Evolutionary conservation across 2,329 filamentous ascomycete species (phyloP).

Genomic region (Lasiodiplodia hormozganensis): DNA sequence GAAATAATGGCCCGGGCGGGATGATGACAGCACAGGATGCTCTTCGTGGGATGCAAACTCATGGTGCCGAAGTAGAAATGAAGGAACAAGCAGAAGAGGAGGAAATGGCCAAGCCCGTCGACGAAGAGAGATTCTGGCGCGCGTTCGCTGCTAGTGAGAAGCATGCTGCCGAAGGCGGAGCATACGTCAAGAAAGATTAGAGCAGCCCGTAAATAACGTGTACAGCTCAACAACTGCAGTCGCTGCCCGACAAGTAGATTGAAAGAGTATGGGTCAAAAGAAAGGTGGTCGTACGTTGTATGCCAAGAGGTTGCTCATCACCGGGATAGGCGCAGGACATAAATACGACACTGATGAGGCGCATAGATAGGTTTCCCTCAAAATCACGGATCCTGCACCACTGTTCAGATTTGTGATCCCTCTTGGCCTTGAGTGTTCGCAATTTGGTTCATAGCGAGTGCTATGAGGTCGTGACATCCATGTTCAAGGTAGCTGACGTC

Average conservation of each 20-base stretch:
- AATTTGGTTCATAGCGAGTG: background rate
- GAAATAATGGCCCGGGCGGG: background rate
- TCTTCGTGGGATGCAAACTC: background rate
- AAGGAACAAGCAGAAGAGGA: constrained; percentile 11
- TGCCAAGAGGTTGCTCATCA: background rate
- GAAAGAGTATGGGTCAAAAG: background rate
- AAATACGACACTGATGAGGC: background rate
- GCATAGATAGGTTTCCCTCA: background rate
- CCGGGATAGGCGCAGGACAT: background rate
- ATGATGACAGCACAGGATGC: constrained; percentile 10
- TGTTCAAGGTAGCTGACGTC: constrained; percentile 6
- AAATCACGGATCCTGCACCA: background rate
- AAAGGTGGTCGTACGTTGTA: too few species aligned
- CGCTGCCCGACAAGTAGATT: background rate
- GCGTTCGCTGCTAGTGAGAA: constrained; percentile 25
- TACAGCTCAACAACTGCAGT: background rate
- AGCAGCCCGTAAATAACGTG: background rate
- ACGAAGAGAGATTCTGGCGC: constrained; percentile 28
- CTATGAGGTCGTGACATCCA: background rate
- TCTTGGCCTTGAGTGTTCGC: too few species aligned
- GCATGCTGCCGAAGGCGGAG: constrained; percentile 20
- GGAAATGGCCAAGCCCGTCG: background rate
- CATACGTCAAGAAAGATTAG: background rate
- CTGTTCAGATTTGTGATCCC: background rate
- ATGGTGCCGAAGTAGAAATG: constrained; percentile 21